Percentiles rank a stretch among this genome's conserved stretches.
Conservation (phyloP, 441 rosid species). For the Rhodomyrtus psidioides region DNA sequence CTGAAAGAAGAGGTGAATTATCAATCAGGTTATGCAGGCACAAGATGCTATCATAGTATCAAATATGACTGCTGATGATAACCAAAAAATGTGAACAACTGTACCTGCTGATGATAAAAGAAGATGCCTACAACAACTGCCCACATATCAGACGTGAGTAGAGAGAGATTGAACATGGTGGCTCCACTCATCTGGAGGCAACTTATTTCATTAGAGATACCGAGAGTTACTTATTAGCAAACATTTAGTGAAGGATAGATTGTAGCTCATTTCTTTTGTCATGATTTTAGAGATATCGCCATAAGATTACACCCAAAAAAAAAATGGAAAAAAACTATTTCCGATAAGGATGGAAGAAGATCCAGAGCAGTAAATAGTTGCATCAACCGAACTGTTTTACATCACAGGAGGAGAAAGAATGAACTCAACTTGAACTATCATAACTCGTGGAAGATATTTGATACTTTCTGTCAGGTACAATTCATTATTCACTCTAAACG, state of each 20-base stretch:
- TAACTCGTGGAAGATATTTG: not conserved
- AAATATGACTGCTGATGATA: not conserved
- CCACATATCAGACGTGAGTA: conserved; percentile 64
- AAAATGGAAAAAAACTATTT: not conserved
- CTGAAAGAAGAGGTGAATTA: conserved; percentile 15
- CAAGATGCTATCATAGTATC: not conserved
- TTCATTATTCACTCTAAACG: not conserved
- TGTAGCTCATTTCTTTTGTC: not conserved
- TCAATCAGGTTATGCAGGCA: not conserved
- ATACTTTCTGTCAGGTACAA: too few relatives aligned
- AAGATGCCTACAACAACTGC: conserved; percentile 42
- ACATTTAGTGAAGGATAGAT: not conserved
- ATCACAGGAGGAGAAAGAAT: not conserved
- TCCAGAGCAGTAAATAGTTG: not conserved
- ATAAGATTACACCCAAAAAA: not conserved
- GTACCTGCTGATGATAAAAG: conserved; percentile 49
- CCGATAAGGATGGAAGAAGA: not conserved
- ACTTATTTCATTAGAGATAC: not conserved
- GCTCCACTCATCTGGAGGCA: conserved; percentile 43
- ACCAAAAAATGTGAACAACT: not conserved
- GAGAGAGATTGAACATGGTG: conserved; percentile 49
- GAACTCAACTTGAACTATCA: not conserved
- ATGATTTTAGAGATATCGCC: not conserved
- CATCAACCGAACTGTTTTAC: not conserved
- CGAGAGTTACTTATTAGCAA: not conserved